These are phyloP conservation scores for Trypanosoma conorhini DNA, from an alignment of 208 protist species.

Conservation along the genomic window DNA sequence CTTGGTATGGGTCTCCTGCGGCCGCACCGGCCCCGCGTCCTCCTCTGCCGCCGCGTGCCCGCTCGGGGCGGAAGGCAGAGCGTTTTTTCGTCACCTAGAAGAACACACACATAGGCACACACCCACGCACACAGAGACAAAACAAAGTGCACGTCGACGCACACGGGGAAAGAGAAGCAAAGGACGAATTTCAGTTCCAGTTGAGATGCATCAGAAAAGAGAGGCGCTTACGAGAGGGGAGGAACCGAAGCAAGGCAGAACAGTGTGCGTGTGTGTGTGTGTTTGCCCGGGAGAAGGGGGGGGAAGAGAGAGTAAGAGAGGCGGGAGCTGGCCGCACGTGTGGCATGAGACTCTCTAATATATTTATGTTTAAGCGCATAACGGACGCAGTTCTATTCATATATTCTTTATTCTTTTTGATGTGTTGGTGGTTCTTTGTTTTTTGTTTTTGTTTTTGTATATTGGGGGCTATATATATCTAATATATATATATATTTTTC, in stretches of 20 bases:
- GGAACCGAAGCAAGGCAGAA: conserved; percentile 1
- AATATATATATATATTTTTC: not conserved
- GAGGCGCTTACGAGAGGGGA: not conserved
- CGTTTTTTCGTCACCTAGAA: conserved; percentile 74
- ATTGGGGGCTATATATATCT: not conserved
- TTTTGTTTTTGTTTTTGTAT: not conserved
- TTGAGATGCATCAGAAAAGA: conserved; percentile 16
- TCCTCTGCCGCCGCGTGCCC: conserved; percentile 48
- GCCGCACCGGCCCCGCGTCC: conserved; percentile 14
- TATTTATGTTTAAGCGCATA: not conserved
- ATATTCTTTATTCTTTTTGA: conserved; percentile 5
- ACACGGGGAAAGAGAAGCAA: conserved; percentile 15
- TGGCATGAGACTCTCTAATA: not conserved
- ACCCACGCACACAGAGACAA: conserved; percentile 10
- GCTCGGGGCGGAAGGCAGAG: conserved; percentile 58
- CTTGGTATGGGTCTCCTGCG: conserved; percentile 55
- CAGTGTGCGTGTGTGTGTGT: conserved; percentile 7
- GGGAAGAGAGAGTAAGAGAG: no score
- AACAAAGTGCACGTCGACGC: not conserved
- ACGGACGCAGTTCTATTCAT: no score
- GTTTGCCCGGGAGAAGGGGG: not conserved
- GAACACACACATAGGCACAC: conserved; percentile 6
- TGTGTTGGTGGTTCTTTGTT: conserved; percentile 10
- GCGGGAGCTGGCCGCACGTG: not conserved
- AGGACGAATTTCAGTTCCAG: conserved; percentile 9